Percentiles rank a stretch among this genome's conserved stretches.
These are phyloP conservation scores for Dimocarpus longan DNA, from an alignment of 345 rosid genomes.

Conservation along the genomic window DNA sequence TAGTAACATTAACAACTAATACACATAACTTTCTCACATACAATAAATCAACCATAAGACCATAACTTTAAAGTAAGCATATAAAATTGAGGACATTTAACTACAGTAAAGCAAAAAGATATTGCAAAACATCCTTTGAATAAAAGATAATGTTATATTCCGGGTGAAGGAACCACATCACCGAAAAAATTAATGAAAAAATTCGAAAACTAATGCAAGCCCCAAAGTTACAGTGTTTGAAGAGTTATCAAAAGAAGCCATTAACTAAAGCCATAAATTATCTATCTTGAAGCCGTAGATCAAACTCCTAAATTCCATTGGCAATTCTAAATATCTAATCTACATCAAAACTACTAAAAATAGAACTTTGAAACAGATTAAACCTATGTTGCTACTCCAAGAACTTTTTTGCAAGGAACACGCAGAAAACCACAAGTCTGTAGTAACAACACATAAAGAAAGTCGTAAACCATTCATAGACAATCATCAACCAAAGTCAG, in stretches of 20 bases:
- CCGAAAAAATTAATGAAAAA: not conserved
- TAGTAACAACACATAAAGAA: not conserved
- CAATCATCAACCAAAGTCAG: not conserved
- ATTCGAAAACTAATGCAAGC: too few species aligned
- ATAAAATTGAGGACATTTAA: not conserved
- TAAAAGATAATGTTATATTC: not conserved
- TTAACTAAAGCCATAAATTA: not conserved
- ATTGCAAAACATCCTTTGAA: too few species aligned
- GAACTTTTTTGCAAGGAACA: not conserved
- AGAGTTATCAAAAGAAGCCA: not conserved
- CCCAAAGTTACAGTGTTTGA: too few species aligned
- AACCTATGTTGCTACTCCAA: not conserved
- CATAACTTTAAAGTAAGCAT: too few species aligned
- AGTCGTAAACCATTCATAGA: not conserved
- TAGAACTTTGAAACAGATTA: not conserved
- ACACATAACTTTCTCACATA: not conserved
- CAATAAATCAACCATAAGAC: not conserved
- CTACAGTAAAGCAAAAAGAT: not conserved
- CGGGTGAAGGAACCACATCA: not conserved
- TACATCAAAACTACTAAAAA: not conserved
- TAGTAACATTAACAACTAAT: not conserved
- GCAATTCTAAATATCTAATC: not conserved
- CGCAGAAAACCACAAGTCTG: not conserved
- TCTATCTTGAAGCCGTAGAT: not conserved
- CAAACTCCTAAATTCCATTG: not conserved